phyloP scores from a whole-genome alignment of 192 early-diverging fungal genomes.

The Coemansia sp. region DNA sequence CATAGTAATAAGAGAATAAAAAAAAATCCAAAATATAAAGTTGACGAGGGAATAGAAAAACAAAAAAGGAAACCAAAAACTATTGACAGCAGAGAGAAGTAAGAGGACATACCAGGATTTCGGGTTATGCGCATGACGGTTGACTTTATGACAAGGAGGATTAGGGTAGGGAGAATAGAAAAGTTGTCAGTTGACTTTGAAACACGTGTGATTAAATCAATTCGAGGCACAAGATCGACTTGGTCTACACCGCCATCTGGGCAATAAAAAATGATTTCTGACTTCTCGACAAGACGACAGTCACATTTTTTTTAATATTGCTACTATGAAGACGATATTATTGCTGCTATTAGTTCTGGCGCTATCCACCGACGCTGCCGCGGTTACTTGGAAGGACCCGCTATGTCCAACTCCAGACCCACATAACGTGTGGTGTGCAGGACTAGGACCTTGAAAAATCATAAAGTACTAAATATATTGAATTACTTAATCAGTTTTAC shows the following conservation, averaged over 20 bases:
- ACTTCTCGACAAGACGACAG: not conserved
- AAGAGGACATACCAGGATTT: not conserved
- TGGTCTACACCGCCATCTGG: too few relatives aligned
- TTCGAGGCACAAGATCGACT: too few relatives aligned
- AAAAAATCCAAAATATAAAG: not conserved
- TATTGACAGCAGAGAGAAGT: too few relatives aligned
- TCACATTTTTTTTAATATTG: not conserved
- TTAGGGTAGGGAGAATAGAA: not conserved
- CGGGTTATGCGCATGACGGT: not conserved
- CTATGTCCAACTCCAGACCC: constrained; percentile 44
- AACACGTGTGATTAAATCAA: not conserved
- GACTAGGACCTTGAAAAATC: constrained; percentile 24
- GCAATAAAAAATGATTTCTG: not conserved
- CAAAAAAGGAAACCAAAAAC: too few relatives aligned
- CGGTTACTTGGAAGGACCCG: constrained; percentile 12
- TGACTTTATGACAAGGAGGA: not conserved
- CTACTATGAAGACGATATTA: not conserved
- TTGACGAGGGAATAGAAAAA: not conserved
- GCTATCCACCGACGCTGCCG: not conserved
- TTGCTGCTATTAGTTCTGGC: not conserved
- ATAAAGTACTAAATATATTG: not conserved
- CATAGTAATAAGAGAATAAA: not conserved
- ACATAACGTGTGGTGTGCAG: constrained; percentile 18
- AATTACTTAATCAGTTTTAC: not conserved
- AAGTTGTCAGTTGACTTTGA: not conserved